These are phyloP conservation scores for Aspergillus hiratsukae DNA, from an alignment of 2,329 filamentous ascomycete genomes.

Conservation along the genomic window DNA sequence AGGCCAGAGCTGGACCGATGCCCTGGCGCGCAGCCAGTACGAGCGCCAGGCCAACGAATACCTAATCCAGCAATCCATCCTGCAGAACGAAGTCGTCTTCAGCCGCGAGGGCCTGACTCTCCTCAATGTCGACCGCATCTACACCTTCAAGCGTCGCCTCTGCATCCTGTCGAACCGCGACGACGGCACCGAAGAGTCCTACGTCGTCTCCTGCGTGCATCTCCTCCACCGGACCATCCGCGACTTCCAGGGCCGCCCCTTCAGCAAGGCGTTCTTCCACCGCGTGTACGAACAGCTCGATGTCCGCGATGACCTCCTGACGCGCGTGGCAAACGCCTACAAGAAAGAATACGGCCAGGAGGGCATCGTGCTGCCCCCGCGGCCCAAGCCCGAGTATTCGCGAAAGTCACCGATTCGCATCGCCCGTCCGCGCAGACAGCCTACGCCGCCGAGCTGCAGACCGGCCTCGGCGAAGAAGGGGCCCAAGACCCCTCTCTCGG, in stretches of 20 bases:
- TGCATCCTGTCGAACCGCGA: conserved; percentile 32
- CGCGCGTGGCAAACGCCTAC: conserved; percentile 34
- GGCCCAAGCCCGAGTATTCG: conserved; percentile 11
- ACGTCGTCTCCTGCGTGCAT: conserved; percentile 36
- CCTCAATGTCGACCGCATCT: conserved; percentile 43
- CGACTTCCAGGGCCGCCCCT: conserved; percentile 39
- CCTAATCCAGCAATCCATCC: conserved; percentile 39
- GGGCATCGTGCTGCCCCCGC: conserved; percentile 34
- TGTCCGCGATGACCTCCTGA: conserved; percentile 33
- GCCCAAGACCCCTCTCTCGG: conserved; percentile 38
- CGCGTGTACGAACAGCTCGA: conserved; percentile 41
- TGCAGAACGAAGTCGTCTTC: conserved; percentile 43
- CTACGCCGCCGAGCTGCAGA: conserved; percentile 16
- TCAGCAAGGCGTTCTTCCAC: conserved; percentile 42
- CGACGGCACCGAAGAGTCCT: conserved; percentile 28
- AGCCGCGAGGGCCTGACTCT: conserved; percentile 42
- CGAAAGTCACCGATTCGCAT: conserved; percentile 20
- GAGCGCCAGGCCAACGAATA: conserved; percentile 36
- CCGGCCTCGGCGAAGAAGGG: conserved; percentile 21
- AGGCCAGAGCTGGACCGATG: conserved; percentile 36
- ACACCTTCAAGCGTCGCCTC: conserved; percentile 41
- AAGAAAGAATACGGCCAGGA: conserved; percentile 31
- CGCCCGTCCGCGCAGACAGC: conserved; percentile 19
- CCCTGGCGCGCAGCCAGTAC: conserved; percentile 32
- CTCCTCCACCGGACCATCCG: conserved; percentile 38